Conservation (phyloP, 75 land plant species). For the Cunninghamia lanceolata region DNA sequence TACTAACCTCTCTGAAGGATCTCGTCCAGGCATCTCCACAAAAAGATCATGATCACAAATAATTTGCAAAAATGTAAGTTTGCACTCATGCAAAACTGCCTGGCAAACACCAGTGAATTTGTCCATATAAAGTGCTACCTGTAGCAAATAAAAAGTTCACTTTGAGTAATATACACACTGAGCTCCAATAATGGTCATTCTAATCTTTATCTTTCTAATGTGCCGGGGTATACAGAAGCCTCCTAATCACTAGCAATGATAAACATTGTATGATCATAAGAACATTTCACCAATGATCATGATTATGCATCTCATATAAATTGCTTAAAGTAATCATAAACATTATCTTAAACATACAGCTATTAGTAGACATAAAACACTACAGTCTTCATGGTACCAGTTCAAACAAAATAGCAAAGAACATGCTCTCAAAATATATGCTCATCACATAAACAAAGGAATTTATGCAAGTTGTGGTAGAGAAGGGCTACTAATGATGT, state of each 20-base stretch:
- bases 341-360: neutral
- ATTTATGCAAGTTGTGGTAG: neutral
- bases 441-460: neutral
- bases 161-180: neutral
- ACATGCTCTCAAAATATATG: neutral
- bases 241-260: neutral
- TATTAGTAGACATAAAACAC: neutral
- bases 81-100: conserved; percentile 91
- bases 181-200: neutral
- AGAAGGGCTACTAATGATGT: no score
- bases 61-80: conserved; percentile 92
- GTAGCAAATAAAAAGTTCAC: conserved; percentile 14
- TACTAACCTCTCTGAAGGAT: conserved; percentile 94
- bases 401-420: neutral
- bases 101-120: conserved; percentile 96
- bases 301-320: neutral
- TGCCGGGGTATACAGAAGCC: neutral
- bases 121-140: conserved; percentile 97
- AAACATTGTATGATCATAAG: neutral
- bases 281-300: neutral
- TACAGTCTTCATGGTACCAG: neutral
- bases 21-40: conserved; percentile 99
- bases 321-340: neutral
- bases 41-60: conserved; percentile 98
- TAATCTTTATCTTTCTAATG: neutral